These are phyloP conservation scores for Podospora australis DNA, from an alignment of 495 filamentous ascomycete genomes.

Conservation along the genomic window DNA sequence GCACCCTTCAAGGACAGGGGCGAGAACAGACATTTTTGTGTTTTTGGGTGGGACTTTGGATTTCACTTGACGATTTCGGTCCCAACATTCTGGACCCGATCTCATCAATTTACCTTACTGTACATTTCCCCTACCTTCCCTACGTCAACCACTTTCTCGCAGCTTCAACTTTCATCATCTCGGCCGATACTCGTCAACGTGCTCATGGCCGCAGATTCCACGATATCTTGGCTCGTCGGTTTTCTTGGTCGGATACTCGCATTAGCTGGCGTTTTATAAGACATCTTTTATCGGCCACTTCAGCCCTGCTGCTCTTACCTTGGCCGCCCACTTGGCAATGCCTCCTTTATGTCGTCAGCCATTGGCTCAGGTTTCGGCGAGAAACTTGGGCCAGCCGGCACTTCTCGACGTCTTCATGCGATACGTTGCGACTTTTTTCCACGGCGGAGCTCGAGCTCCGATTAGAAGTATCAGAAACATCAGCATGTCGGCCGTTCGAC, in stretches of 20 bases:
- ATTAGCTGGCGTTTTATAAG: conserved; percentile 1
- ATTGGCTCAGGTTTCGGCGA: conserved; percentile 3
- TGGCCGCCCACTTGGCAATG: conserved; percentile 13
- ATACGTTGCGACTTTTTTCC: conserved; percentile 45
- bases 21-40: too few species aligned
- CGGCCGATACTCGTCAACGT: background rate
- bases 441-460: conserved; percentile 10
- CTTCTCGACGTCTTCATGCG: conserved; percentile 37
- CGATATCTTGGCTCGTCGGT: background rate
- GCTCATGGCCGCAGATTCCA: conserved; percentile 9
- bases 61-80: too few species aligned
- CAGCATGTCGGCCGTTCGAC: conserved; percentile 11
- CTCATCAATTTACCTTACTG: too few species aligned
- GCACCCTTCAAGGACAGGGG: too few species aligned
- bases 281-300: background rate
- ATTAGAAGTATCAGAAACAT: conserved; percentile 2
- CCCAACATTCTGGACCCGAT: too few species aligned
- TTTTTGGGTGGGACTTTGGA: too few species aligned
- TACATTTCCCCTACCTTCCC: background rate
- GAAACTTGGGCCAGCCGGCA: conserved; percentile 1
- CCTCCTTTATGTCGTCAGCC: conserved; percentile 8
- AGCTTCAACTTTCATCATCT: background rate
- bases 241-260: background rate
- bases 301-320: too few species aligned
- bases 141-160: conserved; percentile 1